Percentiles rank a stretch among this genome's conserved stretches.
These are phyloP conservation scores for Apophysomyces ossiformis DNA, from an alignment of 371 early-diverging fungal genomes.

Conservation along the genomic window DNA sequence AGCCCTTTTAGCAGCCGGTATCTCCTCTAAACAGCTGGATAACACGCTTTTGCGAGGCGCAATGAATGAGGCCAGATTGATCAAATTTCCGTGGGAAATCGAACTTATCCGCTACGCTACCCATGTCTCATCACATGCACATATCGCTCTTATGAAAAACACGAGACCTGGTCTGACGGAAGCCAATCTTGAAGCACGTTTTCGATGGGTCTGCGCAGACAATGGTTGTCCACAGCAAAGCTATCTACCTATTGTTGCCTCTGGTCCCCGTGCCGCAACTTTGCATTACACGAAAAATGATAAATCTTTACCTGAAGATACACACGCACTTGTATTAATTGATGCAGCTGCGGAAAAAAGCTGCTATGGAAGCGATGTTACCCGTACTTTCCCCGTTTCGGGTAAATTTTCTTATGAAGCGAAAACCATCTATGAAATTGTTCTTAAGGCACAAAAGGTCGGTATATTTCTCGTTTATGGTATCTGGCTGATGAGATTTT, in stretches of 20 bases:
- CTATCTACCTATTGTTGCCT: conserved; percentile 67
- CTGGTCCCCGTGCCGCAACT: conserved; percentile 60
- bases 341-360: conserved; percentile 87
- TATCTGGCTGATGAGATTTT: not conserved
- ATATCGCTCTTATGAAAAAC: conserved; percentile 24
- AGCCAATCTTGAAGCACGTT: conserved; percentile 59
- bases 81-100: conserved; percentile 60
- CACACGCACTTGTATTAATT: conserved; percentile 69
- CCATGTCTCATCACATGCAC: conserved; percentile 55
- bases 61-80: conserved; percentile 53
- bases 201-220: conserved; percentile 57
- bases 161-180: conserved; percentile 52
- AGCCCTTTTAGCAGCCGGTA: not conserved
- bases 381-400: conserved; percentile 85
- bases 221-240: conserved; percentile 51
- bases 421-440: conserved; percentile 80
- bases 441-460: conserved; percentile 81
- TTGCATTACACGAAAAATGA: conserved; percentile 62
- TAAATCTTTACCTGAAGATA: conserved; percentile 31
- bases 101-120: conserved; percentile 41
- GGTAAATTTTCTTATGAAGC: conserved; percentile 76
- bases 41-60: conserved; percentile 24
- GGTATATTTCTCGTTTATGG: not conserved
- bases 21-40: conserved; percentile 8
- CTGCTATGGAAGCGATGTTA: conserved; percentile 91